Conservation (phyloP, 2,329 filamentous ascomycete genomes). For the Graphilbum fragrans region DNA sequence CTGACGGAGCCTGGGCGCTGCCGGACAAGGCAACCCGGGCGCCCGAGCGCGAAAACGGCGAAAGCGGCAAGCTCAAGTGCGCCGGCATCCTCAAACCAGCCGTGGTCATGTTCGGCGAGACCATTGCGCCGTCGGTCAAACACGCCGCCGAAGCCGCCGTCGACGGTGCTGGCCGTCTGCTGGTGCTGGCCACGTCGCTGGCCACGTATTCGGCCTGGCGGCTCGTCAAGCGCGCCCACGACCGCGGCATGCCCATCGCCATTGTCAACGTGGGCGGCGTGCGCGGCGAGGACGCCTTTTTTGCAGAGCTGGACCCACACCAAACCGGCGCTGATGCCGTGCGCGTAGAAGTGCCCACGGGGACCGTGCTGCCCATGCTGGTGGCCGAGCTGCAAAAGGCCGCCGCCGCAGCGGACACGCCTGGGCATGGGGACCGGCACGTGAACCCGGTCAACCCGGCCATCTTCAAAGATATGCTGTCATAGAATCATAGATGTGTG, state of each 20-base stretch:
- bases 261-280: constrained; percentile 82
- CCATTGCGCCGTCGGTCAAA: constrained; percentile 59
- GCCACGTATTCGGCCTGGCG: constrained; percentile 95
- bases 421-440: not conserved
- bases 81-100: constrained; percentile 84
- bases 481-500: constrained; percentile 22
- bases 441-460: constrained; percentile 16
- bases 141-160: constrained; percentile 66
- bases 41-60: not conserved
- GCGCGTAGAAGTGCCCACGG: constrained; percentile 44
- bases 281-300: constrained; percentile 65
- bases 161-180: constrained; percentile 59
- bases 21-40: constrained; percentile 23
- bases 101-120: constrained; percentile 95
- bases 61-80: constrained; percentile 18
- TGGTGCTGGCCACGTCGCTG: constrained; percentile 79
- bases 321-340: constrained; percentile 40
- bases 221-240: constrained; percentile 70
- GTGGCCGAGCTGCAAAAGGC: constrained; percentile 33
- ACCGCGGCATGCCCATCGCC: constrained; percentile 73
- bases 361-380: constrained; percentile 43
- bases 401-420: not conserved
- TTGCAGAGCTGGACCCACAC: constrained; percentile 38
- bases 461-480: constrained; percentile 49
- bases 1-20: constrained; percentile 65